A percentile compares a stretch with the other conserved stretches of the same genome.
phyloP scores from a whole-genome alignment of 176 grass and related monocot genomes.

The Areca catechu region DNA sequence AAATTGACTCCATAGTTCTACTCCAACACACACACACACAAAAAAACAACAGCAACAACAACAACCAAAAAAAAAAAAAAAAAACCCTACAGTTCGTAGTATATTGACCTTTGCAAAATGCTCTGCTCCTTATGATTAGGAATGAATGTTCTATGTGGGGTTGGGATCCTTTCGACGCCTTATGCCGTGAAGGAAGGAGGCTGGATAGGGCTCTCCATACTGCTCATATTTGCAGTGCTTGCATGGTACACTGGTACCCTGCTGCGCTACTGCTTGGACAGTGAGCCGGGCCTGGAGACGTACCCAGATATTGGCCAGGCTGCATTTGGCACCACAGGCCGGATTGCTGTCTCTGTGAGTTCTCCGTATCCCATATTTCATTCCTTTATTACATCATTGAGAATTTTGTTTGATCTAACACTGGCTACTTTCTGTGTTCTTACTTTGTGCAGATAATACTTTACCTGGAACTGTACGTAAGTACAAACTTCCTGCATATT shows the following conservation, averaged over 20 bases:
- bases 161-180: slow-evolving; percentile 83
- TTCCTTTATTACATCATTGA: background rate
- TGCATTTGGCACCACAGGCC: slow-evolving; percentile 66
- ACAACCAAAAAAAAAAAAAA: too few relatives aligned
- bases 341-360: slow-evolving; percentile 65
- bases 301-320: slow-evolving; percentile 94
- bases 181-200: slow-evolving; percentile 81
- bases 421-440: slow-evolving; percentile 11
- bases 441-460: slow-evolving; percentile 61
- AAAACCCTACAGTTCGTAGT: too few relatives aligned
- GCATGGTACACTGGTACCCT: slow-evolving; percentile 83
- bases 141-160: slow-evolving; percentile 84
- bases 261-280: slow-evolving; percentile 72
- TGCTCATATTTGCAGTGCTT: slow-evolving; percentile 48
- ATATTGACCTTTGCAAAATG: too few relatives aligned
- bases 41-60: too few relatives aligned
- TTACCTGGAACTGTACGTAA: slow-evolving; percentile 92
- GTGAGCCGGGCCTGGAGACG: slow-evolving; percentile 58
- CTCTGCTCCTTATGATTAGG: slow-evolving; percentile 19
- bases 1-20: too few relatives aligned
- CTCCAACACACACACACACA: too few relatives aligned
- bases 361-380: background rate
- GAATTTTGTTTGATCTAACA: slow-evolving; percentile 11
- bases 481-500: slow-evolving; percentile 17
- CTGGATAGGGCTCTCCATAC: slow-evolving; percentile 60